A percentile compares a stretch with the other conserved stretches of the same genome.
phyloP scores from a whole-genome alignment of 2,329 filamentous ascomycete genomes.

The Biscogniauxia mediterranea region DNA sequence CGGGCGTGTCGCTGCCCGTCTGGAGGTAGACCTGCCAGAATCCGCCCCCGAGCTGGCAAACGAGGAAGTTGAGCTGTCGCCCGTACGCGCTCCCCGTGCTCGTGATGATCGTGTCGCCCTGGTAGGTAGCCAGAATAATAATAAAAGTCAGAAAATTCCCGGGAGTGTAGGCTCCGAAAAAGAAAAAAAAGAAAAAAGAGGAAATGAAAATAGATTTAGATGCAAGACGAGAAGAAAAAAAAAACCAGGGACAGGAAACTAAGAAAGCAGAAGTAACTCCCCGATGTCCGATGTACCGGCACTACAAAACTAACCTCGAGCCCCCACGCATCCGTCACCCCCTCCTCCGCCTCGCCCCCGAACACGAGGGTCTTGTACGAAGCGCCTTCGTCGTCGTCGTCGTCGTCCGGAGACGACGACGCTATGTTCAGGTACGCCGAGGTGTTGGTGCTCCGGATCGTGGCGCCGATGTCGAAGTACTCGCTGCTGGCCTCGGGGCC shows the following conservation, averaged over 20 bases:
- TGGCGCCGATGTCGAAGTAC: slow-evolving; percentile 47
- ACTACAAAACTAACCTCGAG: slow-evolving; percentile 33
- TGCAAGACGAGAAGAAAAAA: too few relatives aligned
- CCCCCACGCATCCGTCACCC: slow-evolving; percentile 48
- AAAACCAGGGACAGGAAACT: too few relatives aligned
- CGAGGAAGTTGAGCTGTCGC: slow-evolving; percentile 49
- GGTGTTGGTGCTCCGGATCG: slow-evolving; percentile 49
- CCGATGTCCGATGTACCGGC: too few relatives aligned
- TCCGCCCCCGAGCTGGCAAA: slow-evolving; percentile 40
- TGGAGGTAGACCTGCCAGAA: slow-evolving; percentile 54
- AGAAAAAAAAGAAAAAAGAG: too few relatives aligned
- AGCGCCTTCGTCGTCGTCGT: slow-evolving; percentile 31
- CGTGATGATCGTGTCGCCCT: slow-evolving; percentile 32
- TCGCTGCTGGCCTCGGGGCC: slow-evolving; percentile 49
- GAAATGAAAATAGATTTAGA: too few relatives aligned
- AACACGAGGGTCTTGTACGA: slow-evolving; percentile 54
- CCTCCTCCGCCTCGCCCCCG: slow-evolving; percentile 30
- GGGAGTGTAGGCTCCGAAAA: too few relatives aligned
- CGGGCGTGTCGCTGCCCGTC: slow-evolving; percentile 49
- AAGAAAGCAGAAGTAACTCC: too few relatives aligned
- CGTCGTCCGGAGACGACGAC: slow-evolving; percentile 29
- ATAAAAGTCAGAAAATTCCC: too few relatives aligned
- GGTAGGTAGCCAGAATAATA: too few relatives aligned
- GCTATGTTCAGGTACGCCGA: slow-evolving; percentile 47
- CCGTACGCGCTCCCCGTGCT: slow-evolving; percentile 24